Conservation (phyloP, 2,329 filamentous ascomycete species). For the Aspergillus hiratsukae region DNA sequence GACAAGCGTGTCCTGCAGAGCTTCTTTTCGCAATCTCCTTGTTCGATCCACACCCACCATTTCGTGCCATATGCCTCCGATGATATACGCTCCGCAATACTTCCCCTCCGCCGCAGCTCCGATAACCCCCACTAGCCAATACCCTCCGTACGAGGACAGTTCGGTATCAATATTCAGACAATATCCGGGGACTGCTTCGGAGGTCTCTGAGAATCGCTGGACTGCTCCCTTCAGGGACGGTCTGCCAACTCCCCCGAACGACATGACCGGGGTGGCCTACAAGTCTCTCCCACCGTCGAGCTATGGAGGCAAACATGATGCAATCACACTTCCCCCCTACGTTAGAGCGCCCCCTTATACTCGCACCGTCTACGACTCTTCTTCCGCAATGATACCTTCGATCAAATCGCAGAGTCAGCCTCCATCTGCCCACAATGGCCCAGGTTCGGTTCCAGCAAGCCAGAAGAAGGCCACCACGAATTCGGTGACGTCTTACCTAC, state of each 20-base stretch:
- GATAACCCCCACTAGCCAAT: constrained; percentile 23
- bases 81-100: constrained; percentile 23
- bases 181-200: constrained; percentile 9
- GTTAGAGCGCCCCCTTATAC: constrained; percentile 14
- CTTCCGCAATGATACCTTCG: constrained; percentile 18
- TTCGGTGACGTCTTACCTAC: constrained; percentile 51
- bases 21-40: constrained; percentile 4
- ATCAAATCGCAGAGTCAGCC: constrained; percentile 22
- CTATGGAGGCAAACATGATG: constrained; percentile 29
- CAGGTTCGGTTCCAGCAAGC: constrained; percentile 15
- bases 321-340: constrained; percentile 23
- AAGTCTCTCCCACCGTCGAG: constrained; percentile 27
- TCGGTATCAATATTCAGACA: constrained; percentile 11
- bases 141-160: constrained; percentile 15
- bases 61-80: constrained; percentile 31
- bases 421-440: constrained; percentile 18
- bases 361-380: constrained; percentile 19
- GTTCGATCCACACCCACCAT: constrained; percentile 12
- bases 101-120: constrained; percentile 24
- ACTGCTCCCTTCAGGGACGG: constrained; percentile 38
- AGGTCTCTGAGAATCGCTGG: constrained; percentile 23
- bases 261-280: constrained; percentile 40
- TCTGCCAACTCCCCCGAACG: constrained; percentile 38
- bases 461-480: constrained; percentile 29
- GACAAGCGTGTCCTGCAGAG: constrained; percentile 12